Base-by-base conservation (phyloP, 345 rosid genomes). In the Populus nigra region DNA sequence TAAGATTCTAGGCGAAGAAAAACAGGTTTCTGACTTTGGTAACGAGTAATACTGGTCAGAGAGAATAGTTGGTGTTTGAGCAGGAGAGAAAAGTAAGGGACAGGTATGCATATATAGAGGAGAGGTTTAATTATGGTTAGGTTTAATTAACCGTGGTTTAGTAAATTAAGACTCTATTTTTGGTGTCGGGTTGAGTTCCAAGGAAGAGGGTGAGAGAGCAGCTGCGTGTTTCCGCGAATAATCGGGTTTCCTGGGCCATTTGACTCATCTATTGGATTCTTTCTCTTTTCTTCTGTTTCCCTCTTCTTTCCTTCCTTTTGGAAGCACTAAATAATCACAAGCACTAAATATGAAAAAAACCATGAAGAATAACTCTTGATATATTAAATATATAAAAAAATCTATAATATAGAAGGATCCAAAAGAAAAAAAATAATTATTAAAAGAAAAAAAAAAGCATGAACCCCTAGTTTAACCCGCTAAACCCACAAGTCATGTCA, bases 201-300 rank as follows among this genome's bases (percentile, higher is more conserved):
- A 85, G 75, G 83, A 84, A 82, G 75, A 85, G 86, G 90, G 87
- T 75, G 73, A 77, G 75, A 77, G 71, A 68, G 76, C 92, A 90
- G 89, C 89, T 83, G 86, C 92, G 87, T 79, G 88, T 89, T 86
- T 88, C 88, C 91, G 91, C 92, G 86, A 86, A 77, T 65, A 69
- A 81, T 35, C 72, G 73, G 80, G 68, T 59, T 71, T 74, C 84
- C 84, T 81, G 76, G 47, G 79, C 88, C 90, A 86, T 86, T 87
- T 85, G 88, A 83, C 83, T 72, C n/a, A 16, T 49, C 75, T 23
- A 17, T 5, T 66, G 53, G n/a, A 43, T 0, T 45, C 8, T 67
- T 20, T 62, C 25, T 38, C 27, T 29, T n/a, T 5, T 70, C 67
- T 29, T 6, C 10, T 11, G 17, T 38, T 55, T 22, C 20, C 38